Conservation (phyloP, 495 filamentous ascomycete genomes). For the Podospora bellae-mahoneyi region DNA sequence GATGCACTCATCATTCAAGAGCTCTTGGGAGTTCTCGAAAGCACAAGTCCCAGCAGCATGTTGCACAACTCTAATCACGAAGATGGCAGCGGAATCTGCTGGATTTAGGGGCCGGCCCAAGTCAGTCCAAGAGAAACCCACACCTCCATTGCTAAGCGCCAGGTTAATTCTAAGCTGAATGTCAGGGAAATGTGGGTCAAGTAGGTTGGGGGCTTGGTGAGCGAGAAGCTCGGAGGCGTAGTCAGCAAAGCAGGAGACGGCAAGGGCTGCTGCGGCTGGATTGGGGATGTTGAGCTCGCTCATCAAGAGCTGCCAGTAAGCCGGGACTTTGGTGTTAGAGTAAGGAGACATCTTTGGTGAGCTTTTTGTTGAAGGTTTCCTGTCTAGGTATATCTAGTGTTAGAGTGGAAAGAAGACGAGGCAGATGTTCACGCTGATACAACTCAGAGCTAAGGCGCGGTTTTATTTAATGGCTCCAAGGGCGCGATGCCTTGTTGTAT, state of each 20-base stretch:
- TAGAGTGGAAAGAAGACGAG: too few species aligned
- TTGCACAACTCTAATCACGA: not conserved
- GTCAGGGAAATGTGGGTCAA: not conserved
- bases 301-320: not conserved
- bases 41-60: not conserved
- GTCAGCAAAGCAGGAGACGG: slow-evolving; percentile 8
- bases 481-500: too few species aligned
- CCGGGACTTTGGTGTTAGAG: not conserved
- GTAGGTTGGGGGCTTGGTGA: not conserved
- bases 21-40: not conserved
- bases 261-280: not conserved
- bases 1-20: not conserved
- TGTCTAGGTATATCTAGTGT: not conserved
- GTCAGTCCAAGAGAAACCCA: not conserved
- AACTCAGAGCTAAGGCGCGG: too few species aligned
- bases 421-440: too few species aligned
- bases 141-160: not conserved
- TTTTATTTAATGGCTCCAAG: too few species aligned
- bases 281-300: not conserved
- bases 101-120: not conserved
- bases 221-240: slow-evolving; percentile 9
- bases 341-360: not conserved
- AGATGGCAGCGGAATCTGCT: not conserved
- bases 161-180: not conserved
- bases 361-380: not conserved